Evolutionary conservation across 2,329 filamentous ascomycete species (phyloP).

Genomic region (Penicillium sp.): DNA sequence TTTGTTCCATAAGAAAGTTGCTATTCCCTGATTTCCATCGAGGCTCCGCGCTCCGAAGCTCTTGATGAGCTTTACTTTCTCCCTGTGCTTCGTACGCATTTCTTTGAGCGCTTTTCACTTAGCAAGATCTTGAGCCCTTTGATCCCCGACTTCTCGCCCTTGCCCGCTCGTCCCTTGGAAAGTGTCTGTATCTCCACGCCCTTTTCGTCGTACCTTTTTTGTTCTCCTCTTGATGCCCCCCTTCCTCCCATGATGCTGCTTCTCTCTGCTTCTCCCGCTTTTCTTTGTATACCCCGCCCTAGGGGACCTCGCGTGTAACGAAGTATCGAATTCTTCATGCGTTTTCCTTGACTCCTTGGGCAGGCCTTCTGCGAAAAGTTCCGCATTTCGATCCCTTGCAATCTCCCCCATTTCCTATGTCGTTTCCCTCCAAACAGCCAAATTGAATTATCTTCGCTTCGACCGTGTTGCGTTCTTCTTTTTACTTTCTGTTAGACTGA

Average conservation of each 20-base stretch:
- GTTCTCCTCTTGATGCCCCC: constrained; percentile 11
- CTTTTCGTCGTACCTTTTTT: constrained; percentile 7
- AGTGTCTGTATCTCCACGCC: too few relatives aligned
- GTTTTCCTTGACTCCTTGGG: constrained; percentile 35
- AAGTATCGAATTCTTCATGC: constrained; percentile 35
- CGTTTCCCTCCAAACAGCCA: constrained; percentile 29
- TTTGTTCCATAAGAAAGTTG: constrained; percentile 37
- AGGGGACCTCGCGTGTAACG: constrained; percentile 35
- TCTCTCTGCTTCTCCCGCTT: constrained; percentile 5
- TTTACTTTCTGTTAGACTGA: constrained; percentile 26
- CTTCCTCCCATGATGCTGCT: constrained; percentile 9
- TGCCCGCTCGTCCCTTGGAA: constrained; percentile 5
- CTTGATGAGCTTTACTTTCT: constrained; percentile 41
- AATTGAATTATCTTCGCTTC: constrained; percentile 36
- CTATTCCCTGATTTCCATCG: constrained; percentile 31
- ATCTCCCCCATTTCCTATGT: constrained; percentile 10
- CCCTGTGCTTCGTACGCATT: constrained; percentile 36
- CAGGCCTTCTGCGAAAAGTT: constrained; percentile 45
- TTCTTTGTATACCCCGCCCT: constrained; percentile 18
- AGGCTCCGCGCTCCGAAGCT: constrained; percentile 37
- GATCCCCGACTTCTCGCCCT: constrained; percentile 4
- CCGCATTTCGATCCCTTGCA: constrained; percentile 26
- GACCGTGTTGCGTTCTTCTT: constrained; percentile 30
- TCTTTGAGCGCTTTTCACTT: constrained; percentile 39
- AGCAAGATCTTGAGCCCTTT: constrained; percentile 33